Conservation (phyloP, 2,329 filamentous ascomycete genomes). For the Colletotrichum abscissum region DNA sequence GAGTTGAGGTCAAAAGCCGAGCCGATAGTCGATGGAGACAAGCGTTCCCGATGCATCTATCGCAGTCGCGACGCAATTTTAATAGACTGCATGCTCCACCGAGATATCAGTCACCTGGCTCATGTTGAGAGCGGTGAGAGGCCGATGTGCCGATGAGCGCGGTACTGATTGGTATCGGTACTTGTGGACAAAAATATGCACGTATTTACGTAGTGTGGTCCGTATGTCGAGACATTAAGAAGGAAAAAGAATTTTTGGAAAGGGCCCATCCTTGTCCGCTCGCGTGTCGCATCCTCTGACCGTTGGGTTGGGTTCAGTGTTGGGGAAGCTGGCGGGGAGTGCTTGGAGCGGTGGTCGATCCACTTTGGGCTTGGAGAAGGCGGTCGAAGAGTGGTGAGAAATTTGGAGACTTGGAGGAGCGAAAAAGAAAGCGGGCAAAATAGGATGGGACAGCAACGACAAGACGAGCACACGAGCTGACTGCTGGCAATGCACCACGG, state of each 20-base stretch:
- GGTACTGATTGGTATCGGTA: conserved; percentile 6
- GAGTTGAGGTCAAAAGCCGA: conserved; percentile 10
- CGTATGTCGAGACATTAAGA: neutral
- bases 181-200: conserved; percentile 5
- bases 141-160: neutral
- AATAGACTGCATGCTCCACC: conserved; percentile 1
- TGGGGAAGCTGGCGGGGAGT: conserved; percentile 27
- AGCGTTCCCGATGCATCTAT: conserved; percentile 6
- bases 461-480: conserved; percentile 7
- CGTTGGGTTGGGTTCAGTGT: conserved; percentile 28
- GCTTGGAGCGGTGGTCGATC: conserved; percentile 21
- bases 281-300: conserved; percentile 30
- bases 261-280: conserved; percentile 30
- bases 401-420: neutral
- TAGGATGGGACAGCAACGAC: neutral
- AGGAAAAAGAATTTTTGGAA: neutral
- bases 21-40: conserved; percentile 20
- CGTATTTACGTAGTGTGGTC: neutral
- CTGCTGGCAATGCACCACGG: neutral
- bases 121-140: conserved; percentile 30
- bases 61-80: neutral
- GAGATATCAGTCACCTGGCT: conserved; percentile 31
- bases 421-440: neutral
- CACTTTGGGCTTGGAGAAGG: conserved; percentile 32
- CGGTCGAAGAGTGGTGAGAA: conserved; percentile 15